Evolutionary conservation across 345 rosid species (phyloP), one percentile per base, ranked within the genome.

Genomic region (Citrus medica): DNA sequence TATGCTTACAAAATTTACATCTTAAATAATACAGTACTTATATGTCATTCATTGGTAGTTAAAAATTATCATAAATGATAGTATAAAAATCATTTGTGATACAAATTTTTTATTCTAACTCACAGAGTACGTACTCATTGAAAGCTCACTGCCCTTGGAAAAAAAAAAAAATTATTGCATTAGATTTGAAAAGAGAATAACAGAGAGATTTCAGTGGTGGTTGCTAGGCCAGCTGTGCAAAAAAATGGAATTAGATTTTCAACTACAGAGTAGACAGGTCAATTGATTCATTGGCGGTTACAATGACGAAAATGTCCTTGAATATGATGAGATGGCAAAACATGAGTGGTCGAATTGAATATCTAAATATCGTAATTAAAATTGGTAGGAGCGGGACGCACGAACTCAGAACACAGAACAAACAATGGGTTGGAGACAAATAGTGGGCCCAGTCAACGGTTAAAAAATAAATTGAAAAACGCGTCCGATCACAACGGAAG

Each of bases 401-500:
- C 78, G 78, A 62, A 62, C 17, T 1, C 22, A 19, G 27, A 38
- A 24, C 37, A 12, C 51, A 10, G 40, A 25, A 38, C 8, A 4
- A 16, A 38, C 38, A 35, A 3, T 1, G 27, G 16, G 51, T 28
- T 63, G 67, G 22, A 14, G 4, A 48, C 35, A 2, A 14, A 33
- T 7, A 7, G 69, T 75, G 79, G 79, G 51, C 22, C 74, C 40
- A 10, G 71, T 79, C 73, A 74, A 78, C 79, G 37, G 37, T 35
- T 22, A 51, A 32, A 67, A 65, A 53, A 71, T n/a, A 60, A 46
- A 48, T 46, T 10, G 7, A 59, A 83, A 80, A 83, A 79, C 83
- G 82, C 81, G 88, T 82, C 84, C 87, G 84, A 71, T 6, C 59
- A 62, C 78, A 80, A 6, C 81, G 89, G 85, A 76, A 78, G 80